Conservation (phyloP, 2,329 filamentous ascomycete genomes). For the Colletotrichum aenigma region DNA sequence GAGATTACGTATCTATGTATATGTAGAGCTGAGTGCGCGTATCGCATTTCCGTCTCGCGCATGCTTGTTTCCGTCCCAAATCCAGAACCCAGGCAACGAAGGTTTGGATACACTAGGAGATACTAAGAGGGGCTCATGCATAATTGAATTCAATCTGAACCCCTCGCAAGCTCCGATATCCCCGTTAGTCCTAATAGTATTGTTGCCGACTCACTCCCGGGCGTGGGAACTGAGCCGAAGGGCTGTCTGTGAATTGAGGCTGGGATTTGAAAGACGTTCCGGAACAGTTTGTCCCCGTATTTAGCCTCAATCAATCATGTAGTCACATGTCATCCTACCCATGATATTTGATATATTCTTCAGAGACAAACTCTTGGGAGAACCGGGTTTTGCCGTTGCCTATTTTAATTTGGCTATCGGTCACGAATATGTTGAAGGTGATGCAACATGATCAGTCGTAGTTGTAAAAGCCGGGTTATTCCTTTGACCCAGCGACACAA, state of each 20-base stretch:
- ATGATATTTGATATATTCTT: rapidly evolving
- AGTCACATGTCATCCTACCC: background rate
- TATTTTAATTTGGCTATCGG: background rate
- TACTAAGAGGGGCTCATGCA: background rate
- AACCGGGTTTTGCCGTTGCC: background rate
- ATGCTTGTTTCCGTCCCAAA: background rate
- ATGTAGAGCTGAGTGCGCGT: background rate
- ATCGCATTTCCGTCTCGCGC: background rate
- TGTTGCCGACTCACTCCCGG: background rate
- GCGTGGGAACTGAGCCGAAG: background rate
- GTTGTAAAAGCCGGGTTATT: background rate
- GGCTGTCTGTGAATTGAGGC: background rate
- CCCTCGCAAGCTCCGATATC: background rate
- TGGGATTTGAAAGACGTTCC: background rate
- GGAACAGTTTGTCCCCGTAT: background rate
- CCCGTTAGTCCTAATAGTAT: background rate
- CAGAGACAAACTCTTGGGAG: rapidly evolving
- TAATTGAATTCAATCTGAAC: background rate
- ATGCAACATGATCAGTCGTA: background rate
- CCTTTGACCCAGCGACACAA: background rate
- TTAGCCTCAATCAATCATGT: background rate
- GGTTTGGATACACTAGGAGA: background rate
- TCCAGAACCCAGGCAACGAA: background rate
- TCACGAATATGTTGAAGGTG: background rate
- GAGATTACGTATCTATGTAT: background rate